These are phyloP conservation scores for Colletotrichum graminicola DNA, from an alignment of 2,329 filamentous ascomycete genomes.

Conservation along the genomic window DNA sequence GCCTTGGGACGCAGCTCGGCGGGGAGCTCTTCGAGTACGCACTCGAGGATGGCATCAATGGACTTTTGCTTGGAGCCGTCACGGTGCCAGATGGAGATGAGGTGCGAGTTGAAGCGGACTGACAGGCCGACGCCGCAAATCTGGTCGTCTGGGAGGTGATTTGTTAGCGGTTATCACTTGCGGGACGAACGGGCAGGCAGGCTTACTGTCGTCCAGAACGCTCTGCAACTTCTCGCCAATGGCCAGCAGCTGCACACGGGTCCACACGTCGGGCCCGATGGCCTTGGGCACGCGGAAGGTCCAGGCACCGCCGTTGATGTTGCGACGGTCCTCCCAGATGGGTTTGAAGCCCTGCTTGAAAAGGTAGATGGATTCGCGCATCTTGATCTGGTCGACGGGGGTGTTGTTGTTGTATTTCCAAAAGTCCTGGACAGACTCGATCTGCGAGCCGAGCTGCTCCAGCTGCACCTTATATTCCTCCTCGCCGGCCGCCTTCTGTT, in stretches of 20 bases:
- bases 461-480: constrained; percentile 66
- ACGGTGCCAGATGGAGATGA: constrained; percentile 95
- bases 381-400: constrained; percentile 79
- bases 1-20: constrained; percentile 78
- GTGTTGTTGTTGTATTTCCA: constrained; percentile 88
- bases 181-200: not conserved
- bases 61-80: constrained; percentile 84
- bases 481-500: constrained; percentile 54
- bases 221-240: constrained; percentile 85
- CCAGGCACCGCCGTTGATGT: constrained; percentile 88
- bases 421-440: constrained; percentile 87
- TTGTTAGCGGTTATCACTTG: constrained; percentile 16
- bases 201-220: constrained; percentile 76
- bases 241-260: constrained; percentile 82
- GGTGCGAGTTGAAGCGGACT: constrained; percentile 88
- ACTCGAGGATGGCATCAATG: constrained; percentile 78
- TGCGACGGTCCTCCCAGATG: constrained; percentile 88
- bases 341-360: constrained; percentile 84
- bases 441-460: constrained; percentile 72
- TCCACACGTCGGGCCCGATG: constrained; percentile 81
- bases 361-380: constrained; percentile 82
- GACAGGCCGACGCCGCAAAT: constrained; percentile 91
- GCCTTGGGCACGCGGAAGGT: constrained; percentile 90
- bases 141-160: constrained; percentile 74
- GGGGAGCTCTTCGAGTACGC: constrained; percentile 80